Evolutionary conservation across 139 green algal species (phyloP).

Genomic region (Spirogloea muscicola): DNA sequence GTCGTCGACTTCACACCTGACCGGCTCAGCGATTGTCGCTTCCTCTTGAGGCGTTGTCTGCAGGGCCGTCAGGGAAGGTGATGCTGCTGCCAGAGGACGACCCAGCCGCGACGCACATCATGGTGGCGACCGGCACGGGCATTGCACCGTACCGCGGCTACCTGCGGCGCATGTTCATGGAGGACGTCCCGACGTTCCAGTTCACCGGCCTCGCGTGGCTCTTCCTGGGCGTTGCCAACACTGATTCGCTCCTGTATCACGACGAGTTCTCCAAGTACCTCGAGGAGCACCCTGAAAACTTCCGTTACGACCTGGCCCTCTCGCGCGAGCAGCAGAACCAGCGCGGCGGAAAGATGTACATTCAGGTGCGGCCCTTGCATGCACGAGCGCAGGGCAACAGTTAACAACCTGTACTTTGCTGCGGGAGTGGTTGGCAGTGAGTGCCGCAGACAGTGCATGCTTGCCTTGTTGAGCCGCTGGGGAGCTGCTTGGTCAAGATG

Average conservation of each 20-base stretch:
- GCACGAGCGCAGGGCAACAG: no score
- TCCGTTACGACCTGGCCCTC: conserved; percentile 93
- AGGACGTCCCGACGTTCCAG: conserved; percentile 91
- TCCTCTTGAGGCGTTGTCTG: no score
- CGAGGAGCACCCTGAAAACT: conserved; percentile 77
- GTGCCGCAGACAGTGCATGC: no score
- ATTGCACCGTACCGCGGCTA: conserved; percentile 97
- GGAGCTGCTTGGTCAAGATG: no score
- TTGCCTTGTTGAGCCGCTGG: no score
- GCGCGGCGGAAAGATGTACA: conserved; percentile 92
- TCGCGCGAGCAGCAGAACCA: conserved; percentile 86
- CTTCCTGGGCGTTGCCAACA: conserved; percentile 99
- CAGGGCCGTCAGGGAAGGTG: conserved; percentile 92
- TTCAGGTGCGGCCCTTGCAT: no score
- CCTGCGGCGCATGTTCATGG: conserved; percentile 90
- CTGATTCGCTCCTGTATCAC: conserved; percentile 92
- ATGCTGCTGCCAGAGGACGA: conserved; percentile 91
- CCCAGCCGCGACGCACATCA: conserved; percentile 85
- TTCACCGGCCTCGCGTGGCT: conserved; percentile 93
- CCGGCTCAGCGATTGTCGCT: no score
- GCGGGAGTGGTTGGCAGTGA: no score
- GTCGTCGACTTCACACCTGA: no score
- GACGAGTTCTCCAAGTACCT: conserved; percentile 81
- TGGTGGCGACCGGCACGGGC: conserved; percentile 97
- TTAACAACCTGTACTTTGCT: no score